A percentile compares a stretch with the other conserved stretches of the same genome.
These are phyloP conservation scores for Fusarium scirpi DNA, from an alignment of 2,329 filamentous ascomycete species.

Conservation along the genomic window DNA sequence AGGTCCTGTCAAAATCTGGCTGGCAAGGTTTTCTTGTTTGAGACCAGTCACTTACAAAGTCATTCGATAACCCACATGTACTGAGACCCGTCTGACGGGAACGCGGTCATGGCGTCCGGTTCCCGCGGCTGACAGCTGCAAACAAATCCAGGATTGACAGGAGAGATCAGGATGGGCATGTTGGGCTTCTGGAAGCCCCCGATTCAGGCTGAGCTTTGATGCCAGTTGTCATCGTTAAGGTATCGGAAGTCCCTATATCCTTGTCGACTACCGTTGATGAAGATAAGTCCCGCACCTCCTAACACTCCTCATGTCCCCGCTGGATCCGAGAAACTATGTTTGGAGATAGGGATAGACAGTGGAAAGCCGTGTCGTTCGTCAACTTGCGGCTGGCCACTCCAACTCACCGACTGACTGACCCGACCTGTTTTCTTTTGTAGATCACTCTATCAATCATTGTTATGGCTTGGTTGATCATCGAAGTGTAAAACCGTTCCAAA, in stretches of 20 bases:
- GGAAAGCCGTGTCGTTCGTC: neutral
- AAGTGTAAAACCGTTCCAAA: neutral
- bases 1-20: neutral
- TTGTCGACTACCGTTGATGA: conserved; percentile 4
- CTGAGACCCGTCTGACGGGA: conserved; percentile 1
- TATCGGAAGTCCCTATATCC: conserved; percentile 4
- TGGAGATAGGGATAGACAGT: conserved; percentile 1
- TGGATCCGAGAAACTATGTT: neutral
- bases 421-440: neutral
- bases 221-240: conserved; percentile 1
- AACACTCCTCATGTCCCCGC: neutral
- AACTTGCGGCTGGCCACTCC: neutral
- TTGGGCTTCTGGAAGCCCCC: conserved; percentile 22
- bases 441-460: conserved; percentile 2
- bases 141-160: conserved; percentile 1
- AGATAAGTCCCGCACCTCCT: conserved; percentile 16
- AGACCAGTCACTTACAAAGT: conserved; percentile 14
- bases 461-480: neutral
- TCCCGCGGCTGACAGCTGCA: conserved; percentile 1
- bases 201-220: conserved; percentile 14
- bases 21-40: conserved; percentile 6
- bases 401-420: neutral
- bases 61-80: conserved; percentile 38
- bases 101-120: conserved; percentile 22
- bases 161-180: neutral